phyloP scores from a whole-genome alignment of 495 filamentous ascomycete species.

The Xylaria curta region DNA sequence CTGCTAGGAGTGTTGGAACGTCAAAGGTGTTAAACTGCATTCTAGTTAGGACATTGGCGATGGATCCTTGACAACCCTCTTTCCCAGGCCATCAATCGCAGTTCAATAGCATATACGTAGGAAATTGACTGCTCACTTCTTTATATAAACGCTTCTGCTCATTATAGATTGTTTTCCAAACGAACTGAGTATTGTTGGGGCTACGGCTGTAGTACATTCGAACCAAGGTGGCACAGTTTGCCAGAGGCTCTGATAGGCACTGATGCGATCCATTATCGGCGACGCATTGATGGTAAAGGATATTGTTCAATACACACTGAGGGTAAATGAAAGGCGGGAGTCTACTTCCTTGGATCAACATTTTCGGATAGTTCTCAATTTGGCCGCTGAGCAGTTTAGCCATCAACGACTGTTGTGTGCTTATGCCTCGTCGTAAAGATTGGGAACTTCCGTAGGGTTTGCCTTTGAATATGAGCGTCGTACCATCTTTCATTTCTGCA shows the following conservation, averaged over 20 bases:
- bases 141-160: background rate
- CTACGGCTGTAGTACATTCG: background rate
- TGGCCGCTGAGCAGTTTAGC: conserved; percentile 20
- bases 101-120: background rate
- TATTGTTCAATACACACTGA: conserved; percentile 16
- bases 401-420: conserved; percentile 11
- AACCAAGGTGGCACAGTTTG: conserved; percentile 7
- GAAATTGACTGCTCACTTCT: background rate
- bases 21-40: background rate
- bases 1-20: conserved; percentile 6
- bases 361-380: conserved; percentile 21
- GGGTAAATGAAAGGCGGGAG: conserved; percentile 29
- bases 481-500: background rate
- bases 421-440: background rate
- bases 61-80: background rate
- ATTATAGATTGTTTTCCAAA: conserved; percentile 5
- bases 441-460: background rate
- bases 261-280: conserved; percentile 21
- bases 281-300: conserved; percentile 12
- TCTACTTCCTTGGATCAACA: conserved; percentile 21
- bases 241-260: conserved; percentile 23
- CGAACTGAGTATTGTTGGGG: background rate
- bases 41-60: background rate
- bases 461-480: background rate
- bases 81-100: background rate